Percentiles rank a stretch among this genome's conserved stretches.
Conservation (phyloP, 2,329 filamentous ascomycete species). For the Trichoderma oligosporum region DNA sequence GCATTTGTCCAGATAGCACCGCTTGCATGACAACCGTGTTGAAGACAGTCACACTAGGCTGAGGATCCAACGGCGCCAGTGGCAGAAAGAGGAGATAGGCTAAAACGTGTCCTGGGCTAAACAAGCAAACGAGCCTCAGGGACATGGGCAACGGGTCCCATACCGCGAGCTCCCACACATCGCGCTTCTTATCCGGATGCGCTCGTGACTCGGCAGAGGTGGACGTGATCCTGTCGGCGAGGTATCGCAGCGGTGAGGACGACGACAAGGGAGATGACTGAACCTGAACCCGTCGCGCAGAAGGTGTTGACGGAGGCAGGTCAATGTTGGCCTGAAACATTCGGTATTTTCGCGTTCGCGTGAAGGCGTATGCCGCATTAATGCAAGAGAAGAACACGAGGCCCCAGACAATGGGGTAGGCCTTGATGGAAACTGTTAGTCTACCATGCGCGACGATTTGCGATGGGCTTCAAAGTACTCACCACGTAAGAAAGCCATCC, state of each 20-base stretch:
- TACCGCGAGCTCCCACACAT: constrained; percentile 91
- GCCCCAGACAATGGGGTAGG: constrained; percentile 66
- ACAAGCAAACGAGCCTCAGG: constrained; percentile 78
- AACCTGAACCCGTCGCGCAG: constrained; percentile 81
- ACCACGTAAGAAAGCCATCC: constrained; percentile 62
- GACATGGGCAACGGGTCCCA: constrained; percentile 91
- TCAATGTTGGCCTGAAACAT: constrained; percentile 88
- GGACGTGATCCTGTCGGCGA: constrained; percentile 63
- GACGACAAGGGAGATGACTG: constrained; percentile 75
- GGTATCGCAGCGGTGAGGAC: constrained; percentile 67
- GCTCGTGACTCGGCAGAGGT: constrained; percentile 76
- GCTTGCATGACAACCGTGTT: constrained; percentile 73
- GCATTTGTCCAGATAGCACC: constrained; percentile 73
- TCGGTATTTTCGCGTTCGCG: constrained; percentile 78
- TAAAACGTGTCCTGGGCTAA: constrained; percentile 89
- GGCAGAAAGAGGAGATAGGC: constrained; percentile 88
- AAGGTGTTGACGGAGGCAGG: constrained; percentile 70
- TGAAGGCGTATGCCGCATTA: constrained; percentile 81
- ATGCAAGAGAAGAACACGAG: constrained; percentile 62
- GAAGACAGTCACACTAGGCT: constrained; percentile 80
- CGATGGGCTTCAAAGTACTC: constrained; percentile 30
- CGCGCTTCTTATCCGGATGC: constrained; percentile 73
- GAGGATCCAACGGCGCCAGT: constrained; percentile 67
- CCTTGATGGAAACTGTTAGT: constrained; percentile 40
- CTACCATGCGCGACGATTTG: constrained; percentile 16